phyloP scores from a whole-genome alignment of 345 rosid genomes.

The Citrus reticulata region DNA sequence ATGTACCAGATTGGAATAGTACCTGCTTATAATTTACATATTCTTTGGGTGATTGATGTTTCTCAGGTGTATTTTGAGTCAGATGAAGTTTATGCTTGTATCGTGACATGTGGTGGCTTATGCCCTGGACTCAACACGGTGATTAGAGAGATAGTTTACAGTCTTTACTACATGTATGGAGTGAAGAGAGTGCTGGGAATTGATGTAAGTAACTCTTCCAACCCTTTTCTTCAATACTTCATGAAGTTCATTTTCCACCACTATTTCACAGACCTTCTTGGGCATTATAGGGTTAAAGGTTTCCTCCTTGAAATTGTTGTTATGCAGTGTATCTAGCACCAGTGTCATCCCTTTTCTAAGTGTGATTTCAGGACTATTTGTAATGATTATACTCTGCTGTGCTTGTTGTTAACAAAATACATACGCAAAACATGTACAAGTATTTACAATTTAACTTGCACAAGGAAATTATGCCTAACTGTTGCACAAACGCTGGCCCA shows the following conservation, averaged over 20 bases:
- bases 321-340: neutral
- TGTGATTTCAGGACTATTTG: neutral
- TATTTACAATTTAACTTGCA: neutral
- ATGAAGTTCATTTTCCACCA: neutral
- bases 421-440: neutral
- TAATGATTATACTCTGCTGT: neutral
- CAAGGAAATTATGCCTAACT: neutral
- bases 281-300: neutral
- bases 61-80: conserved; percentile 67
- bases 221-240: neutral
- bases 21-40: neutral
- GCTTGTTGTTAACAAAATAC: neutral
- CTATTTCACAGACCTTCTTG: neutral
- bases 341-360: neutral
- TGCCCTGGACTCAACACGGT: conserved; percentile 95
- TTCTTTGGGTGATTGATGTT: conserved; percentile 6
- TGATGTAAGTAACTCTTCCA: conserved; percentile 47
- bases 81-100: conserved; percentile 83
- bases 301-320: neutral
- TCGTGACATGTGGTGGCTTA: conserved; percentile 92
- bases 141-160: conserved; percentile 77
- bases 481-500: neutral
- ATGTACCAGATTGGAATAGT: neutral
- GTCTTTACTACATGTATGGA: conserved; percentile 77
- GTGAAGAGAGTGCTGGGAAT: conserved; percentile 75